Percentiles rank a stretch among this genome's conserved stretches.
Evolutionary conservation across 2,329 filamentous ascomycete species (phyloP).

Genomic region (Ustilaginoidea virens): DNA sequence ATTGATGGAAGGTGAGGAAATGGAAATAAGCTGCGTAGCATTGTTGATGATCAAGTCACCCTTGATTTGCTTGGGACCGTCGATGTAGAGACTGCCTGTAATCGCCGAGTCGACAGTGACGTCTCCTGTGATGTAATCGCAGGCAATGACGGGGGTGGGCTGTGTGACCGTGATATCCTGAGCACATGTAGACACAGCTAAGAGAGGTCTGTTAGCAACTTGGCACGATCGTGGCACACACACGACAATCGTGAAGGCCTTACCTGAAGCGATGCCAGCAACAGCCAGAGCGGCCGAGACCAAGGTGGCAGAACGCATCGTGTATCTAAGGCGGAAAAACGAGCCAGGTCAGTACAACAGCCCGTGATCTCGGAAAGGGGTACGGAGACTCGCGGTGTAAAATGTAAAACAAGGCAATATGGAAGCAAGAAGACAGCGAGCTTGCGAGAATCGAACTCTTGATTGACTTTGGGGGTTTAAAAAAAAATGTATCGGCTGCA

Average conservation of each 20-base stretch:
- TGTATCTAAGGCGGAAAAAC: slow-evolving; percentile 21
- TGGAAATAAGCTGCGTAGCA: slow-evolving; percentile 37
- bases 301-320: slow-evolving; percentile 30
- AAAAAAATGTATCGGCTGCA: slow-evolving; percentile 8
- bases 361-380: not conserved
- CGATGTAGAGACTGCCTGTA: slow-evolving; percentile 42
- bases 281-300: slow-evolving; percentile 30
- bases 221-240: not conserved
- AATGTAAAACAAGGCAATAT: no score
- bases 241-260: no score
- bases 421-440: not conserved
- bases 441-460: slow-evolving; percentile 5
- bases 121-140: slow-evolving; percentile 53
- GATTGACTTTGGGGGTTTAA: slow-evolving; percentile 7
- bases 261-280: slow-evolving; percentile 26
- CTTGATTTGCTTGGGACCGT: slow-evolving; percentile 40
- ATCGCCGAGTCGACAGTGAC: slow-evolving; percentile 46
- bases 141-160: slow-evolving; percentile 46
- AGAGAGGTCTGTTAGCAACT: not conserved
- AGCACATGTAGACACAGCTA: slow-evolving; percentile 21
- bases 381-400: no score
- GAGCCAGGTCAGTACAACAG: slow-evolving; percentile 1
- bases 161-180: slow-evolving; percentile 47
- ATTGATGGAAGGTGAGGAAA: slow-evolving; percentile 45
- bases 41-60: slow-evolving; percentile 49